A percentile compares a stretch with the other conserved stretches of the same genome.
Evolutionary conservation across 768 basidiomycete species (phyloP).

Genomic region (Cyclocybe aegerita): DNA sequence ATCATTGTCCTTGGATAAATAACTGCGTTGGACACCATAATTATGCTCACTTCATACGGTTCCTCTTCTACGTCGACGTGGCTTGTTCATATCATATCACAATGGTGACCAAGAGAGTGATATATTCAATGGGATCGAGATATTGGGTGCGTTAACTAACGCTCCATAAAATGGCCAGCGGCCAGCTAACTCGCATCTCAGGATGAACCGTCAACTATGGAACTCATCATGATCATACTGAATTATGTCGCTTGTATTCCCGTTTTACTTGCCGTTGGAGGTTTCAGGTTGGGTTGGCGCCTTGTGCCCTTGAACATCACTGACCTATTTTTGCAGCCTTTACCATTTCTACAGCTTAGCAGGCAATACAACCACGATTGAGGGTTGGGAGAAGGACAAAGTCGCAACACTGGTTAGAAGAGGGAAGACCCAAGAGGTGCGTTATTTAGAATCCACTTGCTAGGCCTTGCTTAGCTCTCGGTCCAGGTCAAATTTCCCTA

Average conservation of each 20-base stretch:
- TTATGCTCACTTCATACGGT: conserved; percentile 86
- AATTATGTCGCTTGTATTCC: conserved; percentile 87
- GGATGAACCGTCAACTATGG: conserved; percentile 66
- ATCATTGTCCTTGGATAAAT: conserved; percentile 92
- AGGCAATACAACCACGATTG: conserved; percentile 92
- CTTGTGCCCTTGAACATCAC: neutral
- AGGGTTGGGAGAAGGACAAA: conserved; percentile 98
- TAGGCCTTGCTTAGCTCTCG: conserved; percentile 1
- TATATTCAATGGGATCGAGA: conserved; percentile 37
- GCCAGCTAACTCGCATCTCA: conserved; percentile 25
- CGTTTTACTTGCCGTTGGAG: conserved; percentile 83
- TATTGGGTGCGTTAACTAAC: conserved; percentile 50
- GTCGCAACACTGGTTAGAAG: conserved; percentile 80
- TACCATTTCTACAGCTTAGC: conserved; percentile 83
- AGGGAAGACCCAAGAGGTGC: conserved; percentile 82
- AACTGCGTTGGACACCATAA: conserved; percentile 95
- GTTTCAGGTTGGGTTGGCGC: conserved; percentile 65
- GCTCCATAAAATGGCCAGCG: neutral
- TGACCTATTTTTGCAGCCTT: conserved; percentile 43
- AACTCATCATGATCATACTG: conserved; percentile 82
- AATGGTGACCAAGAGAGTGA: conserved; percentile 76
- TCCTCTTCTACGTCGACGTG: conserved; percentile 90
- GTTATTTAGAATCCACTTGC: conserved; percentile 1
- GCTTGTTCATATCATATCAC: conserved; percentile 83
- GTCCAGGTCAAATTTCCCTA: conserved; percentile 88